These are phyloP conservation scores for Pichiaceae sp. DNA, from an alignment of 1,139 yeast genomes.

Conservation along the genomic window DNA sequence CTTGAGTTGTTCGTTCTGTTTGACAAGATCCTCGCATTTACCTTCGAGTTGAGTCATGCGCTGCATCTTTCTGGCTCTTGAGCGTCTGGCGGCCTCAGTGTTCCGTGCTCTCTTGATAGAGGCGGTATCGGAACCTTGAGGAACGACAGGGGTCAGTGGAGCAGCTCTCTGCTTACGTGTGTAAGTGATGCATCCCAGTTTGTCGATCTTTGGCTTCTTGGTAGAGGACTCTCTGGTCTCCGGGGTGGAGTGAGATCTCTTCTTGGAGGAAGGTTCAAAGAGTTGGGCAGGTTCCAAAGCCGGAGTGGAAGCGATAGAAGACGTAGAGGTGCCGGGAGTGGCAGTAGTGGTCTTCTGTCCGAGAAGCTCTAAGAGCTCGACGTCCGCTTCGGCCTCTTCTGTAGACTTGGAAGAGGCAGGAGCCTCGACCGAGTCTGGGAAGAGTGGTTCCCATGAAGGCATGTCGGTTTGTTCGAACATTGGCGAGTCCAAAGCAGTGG, in stretches of 20 bases:
- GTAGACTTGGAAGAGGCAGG: slow-evolving; percentile 1
- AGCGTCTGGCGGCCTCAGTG: slow-evolving; percentile 95
- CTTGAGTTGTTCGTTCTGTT: slow-evolving; percentile 47
- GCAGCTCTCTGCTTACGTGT: slow-evolving; percentile 52
- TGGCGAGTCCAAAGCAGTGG: slow-evolving; percentile 38
- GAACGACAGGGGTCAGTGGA: slow-evolving; percentile 60
- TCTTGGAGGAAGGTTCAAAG: slow-evolving; percentile 1
- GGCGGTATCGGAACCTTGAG: slow-evolving; percentile 51
- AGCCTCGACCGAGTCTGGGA: slow-evolving; percentile 1
- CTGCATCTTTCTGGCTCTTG: slow-evolving; percentile 88
- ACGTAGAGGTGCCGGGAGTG: neutral
- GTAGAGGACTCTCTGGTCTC: slow-evolving; percentile 11
- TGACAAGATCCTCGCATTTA: slow-evolving; percentile 56
- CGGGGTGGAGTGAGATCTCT: slow-evolving; percentile 22
- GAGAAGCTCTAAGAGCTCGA: neutral
- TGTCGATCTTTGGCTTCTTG: slow-evolving; percentile 34
- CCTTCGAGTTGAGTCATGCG: slow-evolving; percentile 78
- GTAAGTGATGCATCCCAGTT: slow-evolving; percentile 56
- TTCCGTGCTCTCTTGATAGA: slow-evolving; percentile 85
- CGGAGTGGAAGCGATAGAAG: neutral
- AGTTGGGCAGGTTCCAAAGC: neutral
- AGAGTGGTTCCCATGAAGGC: slow-evolving; percentile 4
- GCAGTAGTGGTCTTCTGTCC: neutral
- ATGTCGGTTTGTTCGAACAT: slow-evolving; percentile 33
- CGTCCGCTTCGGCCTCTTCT: slow-evolving; percentile 2